Evolutionary conservation across 257 asterid species (phyloP).

Genomic region (Osmanthus fragrans): DNA sequence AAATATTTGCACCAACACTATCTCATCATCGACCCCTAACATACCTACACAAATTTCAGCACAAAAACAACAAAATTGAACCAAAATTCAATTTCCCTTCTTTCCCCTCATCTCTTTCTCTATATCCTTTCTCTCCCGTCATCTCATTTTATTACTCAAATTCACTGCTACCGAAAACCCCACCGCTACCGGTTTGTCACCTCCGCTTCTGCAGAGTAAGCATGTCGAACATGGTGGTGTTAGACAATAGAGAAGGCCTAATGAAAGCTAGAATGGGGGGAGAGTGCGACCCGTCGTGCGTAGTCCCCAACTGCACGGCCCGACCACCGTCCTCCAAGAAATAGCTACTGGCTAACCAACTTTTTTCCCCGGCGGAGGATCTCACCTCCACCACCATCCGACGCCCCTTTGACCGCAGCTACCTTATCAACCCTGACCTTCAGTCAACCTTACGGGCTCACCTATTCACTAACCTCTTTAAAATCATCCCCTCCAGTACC

Average conservation of each 20-base stretch:
- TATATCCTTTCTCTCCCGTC: too few species aligned
- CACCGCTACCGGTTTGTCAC: too few species aligned
- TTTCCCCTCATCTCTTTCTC: too few species aligned
- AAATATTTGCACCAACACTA: too few species aligned
- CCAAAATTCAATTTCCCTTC: too few species aligned
- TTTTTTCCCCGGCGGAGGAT: conserved; percentile 80
- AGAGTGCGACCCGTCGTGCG: conserved; percentile 74
- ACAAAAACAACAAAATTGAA: too few species aligned
- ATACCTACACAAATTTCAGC: too few species aligned
- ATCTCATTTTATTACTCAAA: too few species aligned
- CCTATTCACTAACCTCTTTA: conserved; percentile 69
- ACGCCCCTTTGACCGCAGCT: conserved; percentile 94
- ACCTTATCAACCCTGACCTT: conserved; percentile 86
- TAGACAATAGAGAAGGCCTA: conserved; percentile 92
- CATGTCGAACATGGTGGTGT: conserved; percentile 74
- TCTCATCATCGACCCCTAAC: too few species aligned
- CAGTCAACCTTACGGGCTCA: conserved; percentile 83
- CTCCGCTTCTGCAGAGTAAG: not conserved
- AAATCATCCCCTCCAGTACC: conserved; percentile 57
- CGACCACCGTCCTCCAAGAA: conserved; percentile 83
- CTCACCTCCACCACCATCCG: conserved; percentile 95
- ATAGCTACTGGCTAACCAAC: conserved; percentile 78
- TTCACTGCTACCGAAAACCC: too few species aligned
- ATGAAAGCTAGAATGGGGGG: conserved; percentile 92
- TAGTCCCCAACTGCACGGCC: conserved; percentile 88